phyloP scores from a whole-genome alignment of 2,329 filamentous ascomycete genomes.

The Neonectria ditissima region DNA sequence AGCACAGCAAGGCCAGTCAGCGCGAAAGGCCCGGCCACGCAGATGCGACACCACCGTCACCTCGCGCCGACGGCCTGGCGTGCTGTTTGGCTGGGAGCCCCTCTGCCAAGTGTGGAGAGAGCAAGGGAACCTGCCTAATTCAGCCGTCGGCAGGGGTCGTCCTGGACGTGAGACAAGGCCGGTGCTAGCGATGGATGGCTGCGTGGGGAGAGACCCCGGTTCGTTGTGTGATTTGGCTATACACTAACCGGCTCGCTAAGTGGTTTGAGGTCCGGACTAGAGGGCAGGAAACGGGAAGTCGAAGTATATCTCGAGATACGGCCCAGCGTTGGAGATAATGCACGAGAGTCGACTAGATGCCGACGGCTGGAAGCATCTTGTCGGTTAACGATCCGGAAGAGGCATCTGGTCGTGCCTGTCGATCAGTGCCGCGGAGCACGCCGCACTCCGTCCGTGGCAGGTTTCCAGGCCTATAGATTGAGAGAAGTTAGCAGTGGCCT shows the following conservation, averaged over 20 bases:
- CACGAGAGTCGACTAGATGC: background rate
- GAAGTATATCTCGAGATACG: conserved; percentile 18
- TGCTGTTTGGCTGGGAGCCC: conserved; percentile 9
- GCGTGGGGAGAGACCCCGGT: background rate
- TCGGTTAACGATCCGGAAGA: background rate
- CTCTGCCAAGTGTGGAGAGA: conserved; percentile 18
- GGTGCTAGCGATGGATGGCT: conserved; percentile 6
- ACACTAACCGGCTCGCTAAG: conserved; percentile 2
- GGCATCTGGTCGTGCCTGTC: background rate
- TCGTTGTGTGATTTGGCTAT: background rate
- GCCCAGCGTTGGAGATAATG: conserved; percentile 1
- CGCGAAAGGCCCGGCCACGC: conserved; percentile 14
- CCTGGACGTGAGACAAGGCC: conserved; percentile 16
- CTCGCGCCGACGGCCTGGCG: conserved; percentile 13
- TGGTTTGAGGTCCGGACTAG: conserved; percentile 5
- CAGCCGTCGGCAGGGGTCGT: conserved; percentile 16
- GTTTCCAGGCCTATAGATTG: background rate
- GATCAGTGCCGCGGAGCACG: background rate
- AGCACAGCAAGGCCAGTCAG: conserved; percentile 11
- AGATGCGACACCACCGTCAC: conserved; percentile 7
- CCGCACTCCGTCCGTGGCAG: background rate
- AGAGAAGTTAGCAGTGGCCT: background rate
- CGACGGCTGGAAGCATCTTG: background rate
- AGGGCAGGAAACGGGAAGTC: conserved; percentile 18
- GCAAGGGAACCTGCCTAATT: conserved; percentile 26